Base-by-base conservation (phyloP, 495 filamentous ascomycete genomes). In the Penicillium bialowiezense region DNA sequence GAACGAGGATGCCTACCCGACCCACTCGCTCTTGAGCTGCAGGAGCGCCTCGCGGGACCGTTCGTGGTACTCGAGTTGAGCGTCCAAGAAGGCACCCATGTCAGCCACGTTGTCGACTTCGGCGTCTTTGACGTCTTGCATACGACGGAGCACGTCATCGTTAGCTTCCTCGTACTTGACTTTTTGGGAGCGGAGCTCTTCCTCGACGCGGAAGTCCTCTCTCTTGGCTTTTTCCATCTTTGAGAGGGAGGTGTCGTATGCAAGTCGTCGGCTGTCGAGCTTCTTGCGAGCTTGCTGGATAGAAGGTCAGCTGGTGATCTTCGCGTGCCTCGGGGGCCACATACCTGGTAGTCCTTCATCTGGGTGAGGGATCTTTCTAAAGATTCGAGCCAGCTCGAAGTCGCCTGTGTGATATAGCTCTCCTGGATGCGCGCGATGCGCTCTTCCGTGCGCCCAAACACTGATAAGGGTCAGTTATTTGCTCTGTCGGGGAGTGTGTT, bases 311-410 rank as follows among this genome's bases (percentile, higher is more conserved):
- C 3, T 14, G 7, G 2, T 5, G 15, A 5, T 24, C 24, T 26
- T 34, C 13, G 2, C 4, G 28, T 32, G 12, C 24, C 9, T 2
- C 5, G 5, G 21, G 6, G 12, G 5, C 20, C 10, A 57, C 66
- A 42, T 75, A 87, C 89, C 81, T 96, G 91, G 52, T 97, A 97
- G 59, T 98, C 95, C 64, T 96, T 97, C 89, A 97, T 90, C 78
- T 95, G 91, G 23, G 89, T 86, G 48, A 96, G 68, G 9, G 88
- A 93, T 52, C 92, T 76, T 63, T 97, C 93, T 40, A 96, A 68
- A 9, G 88, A 89, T 68, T 97, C 92, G 49, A 96, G 79, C 93
- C 93, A 97, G 65, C 82, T 88, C 40, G 83, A 78, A 24, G 86
- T 96, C 50, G 91, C 89, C 59, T 92, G 82, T 20, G 79, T 74